These are phyloP conservation scores for Lineolata rhizophorae DNA, from an alignment of 495 filamentous ascomycete genomes.

Conservation along the genomic window DNA sequence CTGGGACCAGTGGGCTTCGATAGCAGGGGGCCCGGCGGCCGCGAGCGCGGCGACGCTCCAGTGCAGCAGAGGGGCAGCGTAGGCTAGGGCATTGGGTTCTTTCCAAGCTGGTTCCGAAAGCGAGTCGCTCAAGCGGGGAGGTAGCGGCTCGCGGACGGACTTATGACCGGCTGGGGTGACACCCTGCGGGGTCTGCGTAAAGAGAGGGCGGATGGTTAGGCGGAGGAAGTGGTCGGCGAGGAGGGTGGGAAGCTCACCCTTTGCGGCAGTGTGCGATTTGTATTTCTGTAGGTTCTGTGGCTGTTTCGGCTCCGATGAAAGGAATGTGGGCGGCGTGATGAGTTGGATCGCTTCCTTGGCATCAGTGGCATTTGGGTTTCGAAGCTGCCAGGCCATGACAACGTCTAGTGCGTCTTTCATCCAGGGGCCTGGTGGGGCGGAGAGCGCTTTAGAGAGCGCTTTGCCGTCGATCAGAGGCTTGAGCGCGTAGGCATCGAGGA, in stretches of 20 bases:
- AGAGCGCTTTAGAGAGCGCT: slow-evolving; percentile 36
- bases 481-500: slow-evolving; percentile 22
- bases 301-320: background rate
- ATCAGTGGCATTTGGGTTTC: slow-evolving; percentile 43
- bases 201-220: slow-evolving; percentile 22
- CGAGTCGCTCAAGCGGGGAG: slow-evolving; percentile 21
- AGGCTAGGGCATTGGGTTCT: slow-evolving; percentile 20
- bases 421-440: slow-evolving; percentile 51
- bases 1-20: slow-evolving; percentile 43
- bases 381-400: slow-evolving; percentile 66
- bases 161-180: slow-evolving; percentile 12
- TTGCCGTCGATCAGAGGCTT: slow-evolving; percentile 28
- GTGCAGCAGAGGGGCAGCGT: slow-evolving; percentile 37
- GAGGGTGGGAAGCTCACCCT: slow-evolving; percentile 19
- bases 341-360: slow-evolving; percentile 38
- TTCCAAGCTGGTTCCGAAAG: background rate
- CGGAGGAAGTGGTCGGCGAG: slow-evolving; percentile 18
- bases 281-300: slow-evolving; percentile 3
- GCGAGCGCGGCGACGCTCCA: slow-evolving; percentile 38
- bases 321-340: slow-evolving; percentile 2
- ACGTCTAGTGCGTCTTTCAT: slow-evolving; percentile 48
- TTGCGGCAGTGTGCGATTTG: no score
- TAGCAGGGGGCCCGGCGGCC: slow-evolving; percentile 14
- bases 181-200: slow-evolving; percentile 7
- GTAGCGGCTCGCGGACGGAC: slow-evolving; percentile 16